Base-by-base conservation (phyloP, 2,329 filamentous ascomycete genomes). In the Diaporthe nobilis region DNA sequence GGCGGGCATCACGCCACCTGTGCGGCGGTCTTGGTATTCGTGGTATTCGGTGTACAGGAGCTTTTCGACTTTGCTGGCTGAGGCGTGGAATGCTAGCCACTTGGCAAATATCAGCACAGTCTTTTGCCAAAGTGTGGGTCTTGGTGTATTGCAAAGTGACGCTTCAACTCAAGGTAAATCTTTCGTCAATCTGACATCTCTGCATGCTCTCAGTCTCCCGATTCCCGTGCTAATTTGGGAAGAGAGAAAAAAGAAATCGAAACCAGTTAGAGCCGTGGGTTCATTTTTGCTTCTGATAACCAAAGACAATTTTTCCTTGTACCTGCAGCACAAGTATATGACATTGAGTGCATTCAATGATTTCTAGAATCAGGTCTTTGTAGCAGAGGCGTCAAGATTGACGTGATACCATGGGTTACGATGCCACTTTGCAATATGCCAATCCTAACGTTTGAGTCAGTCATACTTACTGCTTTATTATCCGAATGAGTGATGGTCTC, bases 71-170 rank as follows among this genome's bases (percentile, higher is more conserved):
- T 79, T 77, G 34, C 75, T 73, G 28, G 77, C 71, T 1, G 78
- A 68, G n/a, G 80, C 80, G 44, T 81, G 79, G 25, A 82, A 81
- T 55, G 80, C 80, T 44, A 82, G 73, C 81, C 81, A 82, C 39
- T 75, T 63, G n/a, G 15, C 2, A 44, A 5, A 28, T 42, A 44
- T 44, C 3, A 63, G 58, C 58, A 44, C n/a, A 63, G n/a, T 44
- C 2, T 61, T 61, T 42, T 3, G 4, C 12, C 7, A 44, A 61
- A 25, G 34, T 17, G 37, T 61, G 22, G 3, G n/a, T 42, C 20
- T 25, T 5, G n/a, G 22, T 8, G 8, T 42, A 25, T 42, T 44
- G 37, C 58, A 42, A 61, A 61, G n/a, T 42, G 22, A 42, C 37
- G 58, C 12, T 61, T 44, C 13, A 61, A 28, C 22, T 42, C 37